Evolutionary conservation across 345 rosid species (phyloP).

Genomic region (Pugionium cornutum): DNA sequence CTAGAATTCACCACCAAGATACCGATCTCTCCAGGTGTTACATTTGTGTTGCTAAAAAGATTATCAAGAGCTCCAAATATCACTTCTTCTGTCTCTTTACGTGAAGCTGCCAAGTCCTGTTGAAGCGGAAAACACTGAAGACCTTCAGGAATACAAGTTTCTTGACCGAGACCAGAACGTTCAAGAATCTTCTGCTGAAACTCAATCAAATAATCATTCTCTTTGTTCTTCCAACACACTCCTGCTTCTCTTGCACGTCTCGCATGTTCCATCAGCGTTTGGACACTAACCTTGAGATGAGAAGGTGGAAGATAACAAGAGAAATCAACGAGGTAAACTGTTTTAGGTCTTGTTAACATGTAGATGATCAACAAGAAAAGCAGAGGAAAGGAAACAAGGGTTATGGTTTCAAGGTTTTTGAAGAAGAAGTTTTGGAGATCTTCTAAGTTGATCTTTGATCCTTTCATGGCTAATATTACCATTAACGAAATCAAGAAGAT

Average conservation of each 20-base stretch:
- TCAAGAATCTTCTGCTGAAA: slow-evolving; percentile 81
- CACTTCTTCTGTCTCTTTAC: slow-evolving; percentile 88
- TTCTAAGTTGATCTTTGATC: slow-evolving; percentile 53
- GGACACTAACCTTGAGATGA: slow-evolving; percentile 51
- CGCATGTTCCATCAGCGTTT: slow-evolving; percentile 75
- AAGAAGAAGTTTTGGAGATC: slow-evolving; percentile 54
- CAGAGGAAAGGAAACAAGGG: slow-evolving; percentile 48
- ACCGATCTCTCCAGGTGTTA: slow-evolving; percentile 73
- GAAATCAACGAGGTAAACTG: slow-evolving; percentile 65
- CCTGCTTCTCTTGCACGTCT: slow-evolving; percentile 75
- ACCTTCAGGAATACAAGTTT: slow-evolving; percentile 77
- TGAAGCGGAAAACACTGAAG: slow-evolving; percentile 73
- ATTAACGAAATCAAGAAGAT: slow-evolving; percentile 64
- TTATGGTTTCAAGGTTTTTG: slow-evolving; percentile 57
- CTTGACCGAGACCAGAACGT: slow-evolving; percentile 91
- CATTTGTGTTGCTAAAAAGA: slow-evolving; percentile 66
- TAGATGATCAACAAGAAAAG: slow-evolving; percentile 60
- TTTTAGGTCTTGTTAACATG: slow-evolving; percentile 68
- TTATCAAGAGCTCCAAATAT: slow-evolving; percentile 84
- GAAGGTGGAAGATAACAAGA: slow-evolving; percentile 80
- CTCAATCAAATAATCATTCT: slow-evolving; percentile 54
- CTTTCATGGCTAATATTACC: slow-evolving; percentile 54
- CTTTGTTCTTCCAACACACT: slow-evolving; percentile 63
- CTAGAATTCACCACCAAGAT: slow-evolving; percentile 45
- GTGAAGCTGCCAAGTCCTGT: slow-evolving; percentile 80